These are phyloP conservation scores for Pythium dissimile DNA, from an alignment of 352 stramenopile genomes.

Conservation along the genomic window DNA sequence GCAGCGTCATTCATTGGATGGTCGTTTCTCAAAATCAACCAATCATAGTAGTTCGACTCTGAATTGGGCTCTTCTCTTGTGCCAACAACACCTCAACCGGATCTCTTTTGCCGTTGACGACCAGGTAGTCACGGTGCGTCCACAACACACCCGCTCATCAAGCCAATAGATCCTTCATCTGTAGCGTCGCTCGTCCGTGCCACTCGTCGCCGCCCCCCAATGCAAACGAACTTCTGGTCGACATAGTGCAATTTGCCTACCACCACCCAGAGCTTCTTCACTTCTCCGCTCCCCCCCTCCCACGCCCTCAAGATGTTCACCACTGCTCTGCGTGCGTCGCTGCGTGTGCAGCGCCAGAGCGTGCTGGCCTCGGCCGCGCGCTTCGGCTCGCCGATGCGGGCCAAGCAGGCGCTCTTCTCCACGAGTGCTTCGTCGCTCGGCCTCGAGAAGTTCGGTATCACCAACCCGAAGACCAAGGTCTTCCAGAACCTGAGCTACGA, in stretches of 20 bases:
- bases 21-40: constrained; percentile 2
- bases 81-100: constrained; percentile 8
- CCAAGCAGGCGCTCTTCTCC: constrained; percentile 37
- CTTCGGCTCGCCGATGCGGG: constrained; percentile 20
- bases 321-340: constrained; percentile 46
- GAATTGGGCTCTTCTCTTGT: constrained; percentile 10
- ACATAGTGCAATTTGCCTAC: constrained; percentile 27
- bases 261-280: constrained; percentile 11
- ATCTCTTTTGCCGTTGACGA: constrained; percentile 10
- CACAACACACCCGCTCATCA: constrained; percentile 4
- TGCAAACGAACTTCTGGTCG: not conserved
- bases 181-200: not conserved
- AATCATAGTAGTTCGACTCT: constrained; percentile 1
- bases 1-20: constrained; percentile 17
- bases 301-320: constrained; percentile 47
- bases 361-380: constrained; percentile 29
- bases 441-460: constrained; percentile 92
- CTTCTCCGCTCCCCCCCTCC: not conserved
- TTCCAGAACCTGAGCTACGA: too few species aligned
- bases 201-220: not conserved
- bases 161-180: constrained; percentile 9
- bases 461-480: constrained; percentile 78
- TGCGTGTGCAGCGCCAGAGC: constrained; percentile 50
- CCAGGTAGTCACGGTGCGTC: constrained; percentile 17
- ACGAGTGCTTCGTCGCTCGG: constrained; percentile 46